Conservation (phyloP, 140 eudicot species). For the Eryngium alpinum region DNA sequence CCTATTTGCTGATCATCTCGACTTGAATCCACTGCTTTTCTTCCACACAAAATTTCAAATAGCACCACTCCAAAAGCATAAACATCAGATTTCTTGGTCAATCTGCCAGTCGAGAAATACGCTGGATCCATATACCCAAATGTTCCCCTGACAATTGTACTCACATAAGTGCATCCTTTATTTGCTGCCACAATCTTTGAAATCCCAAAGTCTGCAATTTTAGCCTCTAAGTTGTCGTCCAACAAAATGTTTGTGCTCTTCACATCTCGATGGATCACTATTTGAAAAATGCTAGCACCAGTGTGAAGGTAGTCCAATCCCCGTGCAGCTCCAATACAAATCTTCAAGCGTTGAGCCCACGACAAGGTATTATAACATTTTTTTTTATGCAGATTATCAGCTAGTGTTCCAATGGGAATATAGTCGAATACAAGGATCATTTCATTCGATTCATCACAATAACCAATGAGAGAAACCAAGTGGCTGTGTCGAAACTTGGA, state of each 20-base stretch:
- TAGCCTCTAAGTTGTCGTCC: conserved; percentile 11
- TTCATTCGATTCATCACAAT: conserved; percentile 7
- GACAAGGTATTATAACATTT: neutral
- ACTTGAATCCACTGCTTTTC: conserved; percentile 10
- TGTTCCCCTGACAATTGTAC: conserved; percentile 16
- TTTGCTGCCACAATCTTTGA: conserved; percentile 12
- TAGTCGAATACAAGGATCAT: conserved; percentile 21
- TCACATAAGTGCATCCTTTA: conserved; percentile 3
- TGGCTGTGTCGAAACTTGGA: conserved; percentile 17
- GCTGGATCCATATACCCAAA: conserved; percentile 21
- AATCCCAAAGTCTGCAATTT: conserved; percentile 13
- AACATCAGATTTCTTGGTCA: conserved; percentile 20
- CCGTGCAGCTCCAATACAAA: conserved; percentile 19
- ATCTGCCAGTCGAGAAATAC: conserved; percentile 14
- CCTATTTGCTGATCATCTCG: conserved; percentile 10
- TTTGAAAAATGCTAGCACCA: conserved; percentile 11
- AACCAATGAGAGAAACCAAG: conserved; percentile 11
- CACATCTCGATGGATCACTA: conserved; percentile 21
- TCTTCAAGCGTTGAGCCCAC: conserved; percentile 15
- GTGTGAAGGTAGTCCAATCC: conserved; percentile 21
- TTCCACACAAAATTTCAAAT: conserved; percentile 16
- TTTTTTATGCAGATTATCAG: conserved; percentile 9
- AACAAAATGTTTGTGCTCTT: conserved; percentile 16
- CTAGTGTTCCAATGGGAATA: conserved; percentile 5
- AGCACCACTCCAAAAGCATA: conserved; percentile 21